Base-by-base conservation (phyloP, 2,329 filamentous ascomycete genomes). In the Colletotrichum sp. region DNA sequence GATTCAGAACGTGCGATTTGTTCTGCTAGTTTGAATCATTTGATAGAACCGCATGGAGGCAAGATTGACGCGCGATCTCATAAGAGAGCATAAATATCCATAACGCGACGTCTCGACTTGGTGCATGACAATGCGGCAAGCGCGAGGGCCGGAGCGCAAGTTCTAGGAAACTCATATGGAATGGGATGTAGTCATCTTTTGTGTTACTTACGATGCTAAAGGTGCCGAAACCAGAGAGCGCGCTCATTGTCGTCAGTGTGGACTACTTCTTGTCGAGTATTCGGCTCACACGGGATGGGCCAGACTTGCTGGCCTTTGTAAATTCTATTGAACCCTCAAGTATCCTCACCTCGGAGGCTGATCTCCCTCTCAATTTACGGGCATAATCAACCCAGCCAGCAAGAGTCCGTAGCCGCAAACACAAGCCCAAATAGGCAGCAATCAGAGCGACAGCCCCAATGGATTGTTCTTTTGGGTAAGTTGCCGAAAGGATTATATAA, bases 31-130 rank as follows among this genome's bases (percentile, higher is more conserved):
- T 34, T 34, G 6, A 15, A 7, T 34, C 32, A 15, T 1, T 0
- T 0, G 3, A 4, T 34, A 36, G 3, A 36, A 0, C 36, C 0
- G 5, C 36, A 38, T 38, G 15, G 1, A 38, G 2, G 36, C 2
- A 18, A 18, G 16, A 1, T 38, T 18, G 7, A 18, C 36, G 16
- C 7, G 16, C 8, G 2, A 18, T 18, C 2, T 38, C 36, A 38
- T 0, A 18, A 2, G 16, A 0, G 3, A 38, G 15, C 36, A 18
- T 18, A 9, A 38, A 9, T 16, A 38, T 18, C 0, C 3, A 38
- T 0, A 18, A 38, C 4, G 16, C 15, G 36, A 43, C n/a, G 36
- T 3, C 16, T 43, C 16, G 15, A 43, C 36, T 43, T 18, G 15
- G 8, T 43, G 36, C 36, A 4, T 18, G 36, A 0, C 16, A 16